phyloP scores from a whole-genome alignment of 148 eudicot species.

The Cornus controversa region DNA sequence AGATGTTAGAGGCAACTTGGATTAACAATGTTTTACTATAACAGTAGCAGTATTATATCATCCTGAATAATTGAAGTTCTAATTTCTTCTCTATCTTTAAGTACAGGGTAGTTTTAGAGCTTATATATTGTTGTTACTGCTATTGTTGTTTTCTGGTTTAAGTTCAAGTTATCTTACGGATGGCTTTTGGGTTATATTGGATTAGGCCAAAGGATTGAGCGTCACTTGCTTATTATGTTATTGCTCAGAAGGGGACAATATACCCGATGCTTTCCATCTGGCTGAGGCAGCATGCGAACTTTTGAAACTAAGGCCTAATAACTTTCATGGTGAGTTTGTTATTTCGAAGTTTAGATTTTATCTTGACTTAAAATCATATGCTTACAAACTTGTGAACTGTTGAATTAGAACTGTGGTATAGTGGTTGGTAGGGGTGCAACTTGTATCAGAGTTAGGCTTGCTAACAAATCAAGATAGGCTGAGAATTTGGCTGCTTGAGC shows the following conservation, averaged over 20 bases:
- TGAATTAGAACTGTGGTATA: background rate
- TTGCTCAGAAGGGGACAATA: conserved; percentile 99
- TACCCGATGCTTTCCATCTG: conserved; percentile 74
- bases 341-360: background rate
- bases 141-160: background rate
- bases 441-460: background rate
- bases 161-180: conserved; percentile 1
- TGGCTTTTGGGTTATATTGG: conserved; percentile 8
- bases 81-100: conserved; percentile 3
- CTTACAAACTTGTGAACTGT: background rate
- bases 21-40: background rate
- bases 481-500: no score
- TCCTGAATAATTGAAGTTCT: background rate
- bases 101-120: background rate
- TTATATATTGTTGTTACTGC: background rate
- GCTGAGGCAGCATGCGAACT: conserved; percentile 79
- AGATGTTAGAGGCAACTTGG: background rate
- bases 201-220: conserved; percentile 87
- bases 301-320: conserved; percentile 35
- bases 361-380: background rate
- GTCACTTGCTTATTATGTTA: conserved; percentile 91
- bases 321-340: conserved; percentile 41
- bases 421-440: no score
- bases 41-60: background rate
- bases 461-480: background rate